Base-by-base conservation (phyloP, 345 rosid genomes). In the Abelmoschus esculentus region DNA sequence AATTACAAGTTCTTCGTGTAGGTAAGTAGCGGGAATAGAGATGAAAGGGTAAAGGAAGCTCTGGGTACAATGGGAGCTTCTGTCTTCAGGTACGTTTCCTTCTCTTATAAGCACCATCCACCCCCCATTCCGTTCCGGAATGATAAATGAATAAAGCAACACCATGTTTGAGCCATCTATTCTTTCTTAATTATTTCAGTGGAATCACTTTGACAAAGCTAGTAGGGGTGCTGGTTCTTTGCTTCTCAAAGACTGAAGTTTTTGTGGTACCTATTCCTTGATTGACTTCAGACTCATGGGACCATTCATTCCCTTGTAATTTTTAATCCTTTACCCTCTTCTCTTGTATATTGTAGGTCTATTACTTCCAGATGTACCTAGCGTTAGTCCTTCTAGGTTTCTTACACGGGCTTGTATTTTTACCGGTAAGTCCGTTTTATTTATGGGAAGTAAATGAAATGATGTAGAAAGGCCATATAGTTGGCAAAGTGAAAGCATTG, bases 331-430 rank as follows among this genome's bases (percentile, higher is more conserved):
- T 42, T 71, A 17, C 19, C 42, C 26, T 56, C 22, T 26, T 14
- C 42, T 3, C 28, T 55, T 55, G 60, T 32, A 26, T 17, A 66
- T 53, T 17, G 58, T 82, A 95, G 99, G 92, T 96, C 54, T 96
- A 96, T 79, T 96, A 92, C 84, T 96, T 96, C 82, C 89, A 90
- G 80, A 92, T 96, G 99, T 96, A 96, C 77, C 82, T 96, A 3
- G 96, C 99, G 26, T 73, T 96, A 64, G 99, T 92, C 69, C 90
- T 91, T 29, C 93, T 96, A 10, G 99, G 98, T 78, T 96, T 90
- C 85, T 74, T 96, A 66, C 99, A 96, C 6, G 98, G 99, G 13
- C 90, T 96, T 56, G 85, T 96, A 29, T 92, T 92, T 81, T 78
- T 96, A 73, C 99, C 99, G 0, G 99, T 96, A 82, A 84, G 97